Base-by-base conservation (phyloP, 2,329 filamentous ascomycete species). In the Emergomyces africanus region DNA sequence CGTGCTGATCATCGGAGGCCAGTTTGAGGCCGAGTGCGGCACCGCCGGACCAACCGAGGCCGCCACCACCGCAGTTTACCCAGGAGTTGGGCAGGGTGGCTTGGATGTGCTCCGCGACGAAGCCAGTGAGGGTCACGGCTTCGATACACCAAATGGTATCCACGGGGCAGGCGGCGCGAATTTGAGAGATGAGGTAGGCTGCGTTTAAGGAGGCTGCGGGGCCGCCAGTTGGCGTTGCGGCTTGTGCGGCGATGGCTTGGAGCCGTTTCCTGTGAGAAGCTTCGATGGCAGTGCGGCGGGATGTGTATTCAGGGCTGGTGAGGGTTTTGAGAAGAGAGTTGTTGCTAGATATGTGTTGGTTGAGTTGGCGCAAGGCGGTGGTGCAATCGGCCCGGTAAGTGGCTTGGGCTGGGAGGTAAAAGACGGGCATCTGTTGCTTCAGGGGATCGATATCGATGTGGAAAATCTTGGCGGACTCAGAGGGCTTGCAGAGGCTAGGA, bases 41-140 rank as follows among this genome's bases (percentile, higher is more conserved):
- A 15, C 89, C 88, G 15, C 88, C 88, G 12, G 84, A 88, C 88
- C 88, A 92, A 1, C 88, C 88, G 0, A 92, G 82, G 1, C 89
- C 89, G 15, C 87, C 88, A 0, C 86, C 88, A 1, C 88, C 88
- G 68, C 88, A 91, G 70, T 90, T 91, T 66, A 92, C 83, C 86
- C 86, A 90, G 0, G 83, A 84, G 0, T 87, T 87, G 0, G 88
- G 88, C 0, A 83, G 67, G 0, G 79, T 84, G 2, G 83, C 80
- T 65, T 84, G 83, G 8, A 94, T 74, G 63, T 90, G 87, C 64
- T 94, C 87, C 30, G 83, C 79, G 0, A 90, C 83, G 33, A 84
- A 80, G 0, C 71, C 71, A 0, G 85, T 84, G 60, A 88, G 83
- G 0, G 89, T 94, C 0, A 94, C 89, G 0, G 89, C 84, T 72